phyloP scores from a whole-genome alignment of 176 grass and related monocot species.

The Saccharum officinarum region DNA sequence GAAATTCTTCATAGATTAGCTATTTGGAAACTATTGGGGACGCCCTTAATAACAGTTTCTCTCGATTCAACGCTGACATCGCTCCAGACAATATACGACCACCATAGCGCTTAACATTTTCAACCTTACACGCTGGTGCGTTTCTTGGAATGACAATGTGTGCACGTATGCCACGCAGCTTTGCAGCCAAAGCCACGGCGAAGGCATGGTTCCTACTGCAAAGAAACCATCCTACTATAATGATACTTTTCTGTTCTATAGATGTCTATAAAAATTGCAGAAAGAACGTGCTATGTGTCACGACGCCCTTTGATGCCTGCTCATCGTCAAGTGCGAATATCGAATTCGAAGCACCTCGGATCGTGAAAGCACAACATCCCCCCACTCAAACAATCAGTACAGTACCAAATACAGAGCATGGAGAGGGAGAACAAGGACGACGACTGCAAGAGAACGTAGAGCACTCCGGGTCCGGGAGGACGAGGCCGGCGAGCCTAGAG shows the following conservation, averaged over 20 bases:
- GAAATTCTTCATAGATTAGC: too few species aligned
- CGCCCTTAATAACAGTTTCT: conserved; percentile 48
- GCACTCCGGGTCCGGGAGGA: background rate
- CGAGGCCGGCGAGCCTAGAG: background rate
- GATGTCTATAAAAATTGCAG: background rate
- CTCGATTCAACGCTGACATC: conserved; percentile 73
- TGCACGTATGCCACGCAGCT: conserved; percentile 82
- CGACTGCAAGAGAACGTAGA: background rate
- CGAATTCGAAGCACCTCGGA: conserved; percentile 90
- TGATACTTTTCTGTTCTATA: background rate
- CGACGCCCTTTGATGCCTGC: conserved; percentile 75
- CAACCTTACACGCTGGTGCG: conserved; percentile 85
- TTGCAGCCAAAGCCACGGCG: conserved; percentile 84
- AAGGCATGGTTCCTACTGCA: conserved; percentile 90
- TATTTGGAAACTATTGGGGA: too few species aligned
- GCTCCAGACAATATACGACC: conserved; percentile 76
- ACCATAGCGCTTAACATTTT: conserved; percentile 82
- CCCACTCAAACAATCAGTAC: conserved; percentile 3
- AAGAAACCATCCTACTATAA: background rate
- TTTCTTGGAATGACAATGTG: conserved; percentile 85
- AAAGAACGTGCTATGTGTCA: conserved; percentile 82
- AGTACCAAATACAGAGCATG: background rate
- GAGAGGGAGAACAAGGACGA: background rate
- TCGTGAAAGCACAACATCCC: conserved; percentile 56
- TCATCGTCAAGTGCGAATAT: conserved; percentile 77